Conservation (phyloP, 2,329 filamentous ascomycete species). For the Colletotrichum graminicola region DNA sequence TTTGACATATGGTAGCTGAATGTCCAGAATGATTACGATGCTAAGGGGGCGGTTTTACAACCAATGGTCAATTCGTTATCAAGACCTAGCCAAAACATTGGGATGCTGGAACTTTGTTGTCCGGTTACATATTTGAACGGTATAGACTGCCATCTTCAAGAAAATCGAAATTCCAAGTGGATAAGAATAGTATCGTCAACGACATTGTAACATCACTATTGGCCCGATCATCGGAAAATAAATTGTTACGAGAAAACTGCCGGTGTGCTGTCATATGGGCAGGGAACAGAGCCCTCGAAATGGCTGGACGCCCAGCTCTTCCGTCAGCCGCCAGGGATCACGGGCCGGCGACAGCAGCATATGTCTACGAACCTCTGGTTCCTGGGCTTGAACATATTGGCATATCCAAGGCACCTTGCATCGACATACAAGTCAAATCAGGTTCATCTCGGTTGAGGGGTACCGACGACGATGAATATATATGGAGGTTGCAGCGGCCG, state of each 20-base stretch:
- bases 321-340: slow-evolving; percentile 9
- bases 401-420: background rate
- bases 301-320: slow-evolving; percentile 21
- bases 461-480: background rate
- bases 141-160: background rate
- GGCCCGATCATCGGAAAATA: background rate
- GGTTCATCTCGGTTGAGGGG: slow-evolving; percentile 7
- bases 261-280: background rate
- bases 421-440: background rate
- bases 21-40: background rate
- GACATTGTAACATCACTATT: no score
- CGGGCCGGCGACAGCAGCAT: background rate
- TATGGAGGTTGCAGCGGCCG: background rate
- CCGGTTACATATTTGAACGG: background rate
- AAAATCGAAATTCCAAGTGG: background rate
- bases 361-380: background rate
- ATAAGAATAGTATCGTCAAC: background rate
- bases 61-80: background rate
- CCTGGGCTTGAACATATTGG: background rate
- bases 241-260: background rate
- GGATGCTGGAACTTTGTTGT: no score
- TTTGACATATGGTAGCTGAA: background rate
- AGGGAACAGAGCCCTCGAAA: slow-evolving; percentile 33
- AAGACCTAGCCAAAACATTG: background rate
- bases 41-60: background rate